Evolutionary conservation across 2,329 filamentous ascomycete genomes (phyloP).

Genomic region (Talaromyces sp.): DNA sequence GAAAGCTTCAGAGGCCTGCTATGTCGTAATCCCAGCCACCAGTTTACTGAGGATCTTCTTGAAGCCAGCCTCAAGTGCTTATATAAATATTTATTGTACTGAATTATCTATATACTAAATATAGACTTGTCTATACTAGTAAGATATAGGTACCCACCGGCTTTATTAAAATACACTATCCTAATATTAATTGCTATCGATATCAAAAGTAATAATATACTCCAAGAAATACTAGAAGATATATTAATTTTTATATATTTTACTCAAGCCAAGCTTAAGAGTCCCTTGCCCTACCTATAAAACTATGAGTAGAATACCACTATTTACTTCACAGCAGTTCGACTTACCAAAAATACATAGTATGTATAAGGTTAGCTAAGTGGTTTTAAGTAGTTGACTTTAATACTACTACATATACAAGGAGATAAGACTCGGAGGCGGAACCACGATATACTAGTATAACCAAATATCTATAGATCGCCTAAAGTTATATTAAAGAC

Average conservation of each 20-base stretch:
- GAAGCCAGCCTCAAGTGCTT: conserved; percentile 7
- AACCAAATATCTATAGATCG: conserved; percentile 40
- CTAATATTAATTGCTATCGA: conserved; percentile 30
- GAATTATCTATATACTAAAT: conserved; percentile 12
- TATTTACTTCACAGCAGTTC: conserved; percentile 4
- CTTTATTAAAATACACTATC: neutral
- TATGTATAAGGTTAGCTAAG: too few species aligned
- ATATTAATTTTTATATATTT: conserved; percentile 39
- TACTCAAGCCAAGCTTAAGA: conserved; percentile 35
- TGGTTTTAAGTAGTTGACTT: conserved; percentile 45
- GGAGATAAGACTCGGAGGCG: conserved; percentile 42
- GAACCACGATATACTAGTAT: conserved; percentile 49
- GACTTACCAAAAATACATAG: conserved; percentile 4
- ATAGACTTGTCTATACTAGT: conserved; percentile 51
- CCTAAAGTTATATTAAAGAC: conserved; percentile 51
- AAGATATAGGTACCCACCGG: conserved; percentile 7
- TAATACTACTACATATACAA: conserved; percentile 37
- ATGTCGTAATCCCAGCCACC: conserved; percentile 2
- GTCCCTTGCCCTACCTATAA: conserved; percentile 39
- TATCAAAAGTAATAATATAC: conserved; percentile 49
- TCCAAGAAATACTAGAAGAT: conserved; percentile 43
- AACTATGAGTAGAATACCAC: conserved; percentile 3
- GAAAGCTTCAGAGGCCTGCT: conserved; percentile 25
- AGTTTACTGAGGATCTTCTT: conserved; percentile 3
- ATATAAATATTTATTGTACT: conserved; percentile 12